These are phyloP conservation scores for Cercospora berteroae DNA, from an alignment of 2,329 filamentous ascomycete species.

Conservation along the genomic window DNA sequence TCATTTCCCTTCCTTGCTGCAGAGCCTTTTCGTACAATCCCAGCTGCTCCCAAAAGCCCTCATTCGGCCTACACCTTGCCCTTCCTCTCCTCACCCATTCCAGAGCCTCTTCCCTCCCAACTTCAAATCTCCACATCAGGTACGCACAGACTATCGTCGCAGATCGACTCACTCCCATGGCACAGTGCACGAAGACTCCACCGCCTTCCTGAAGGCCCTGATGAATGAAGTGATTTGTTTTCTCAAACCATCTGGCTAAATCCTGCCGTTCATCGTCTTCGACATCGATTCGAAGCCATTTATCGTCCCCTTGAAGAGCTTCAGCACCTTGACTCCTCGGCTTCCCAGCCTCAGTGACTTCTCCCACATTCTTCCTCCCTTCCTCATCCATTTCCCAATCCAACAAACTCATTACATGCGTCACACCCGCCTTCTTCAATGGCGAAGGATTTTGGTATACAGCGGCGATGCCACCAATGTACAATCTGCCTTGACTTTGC, in stretches of 20 bases:
- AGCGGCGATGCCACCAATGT: constrained; percentile 45
- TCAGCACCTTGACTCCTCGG: neutral
- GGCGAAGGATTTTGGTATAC: constrained; percentile 41
- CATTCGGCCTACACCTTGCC: constrained; percentile 77
- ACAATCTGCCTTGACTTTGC: constrained; percentile 33
- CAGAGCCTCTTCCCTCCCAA: constrained; percentile 62
- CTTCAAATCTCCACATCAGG: constrained; percentile 60
- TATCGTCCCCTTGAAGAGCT: neutral
- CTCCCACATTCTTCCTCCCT: constrained; percentile 34
- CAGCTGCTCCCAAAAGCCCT: constrained; percentile 84
- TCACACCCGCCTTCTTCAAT: constrained; percentile 69
- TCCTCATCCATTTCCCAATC: constrained; percentile 51
- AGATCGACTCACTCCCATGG: constrained; percentile 90
- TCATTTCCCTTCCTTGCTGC: constrained; percentile 24
- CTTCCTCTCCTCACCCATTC: constrained; percentile 66
- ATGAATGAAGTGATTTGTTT: constrained; percentile 72
- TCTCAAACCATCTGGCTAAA: constrained; percentile 71
- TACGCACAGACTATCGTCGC: constrained; percentile 80
- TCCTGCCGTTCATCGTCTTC: constrained; percentile 88
- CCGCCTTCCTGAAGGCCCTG: constrained; percentile 61
- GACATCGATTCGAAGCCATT: constrained; percentile 58
- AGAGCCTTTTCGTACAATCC: constrained; percentile 78
- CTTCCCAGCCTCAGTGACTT: constrained; percentile 26
- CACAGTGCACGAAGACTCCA: constrained; percentile 70
- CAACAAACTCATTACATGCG: constrained; percentile 80